Conservation (phyloP, 345 rosid genomes). For the Dimocarpus longan region DNA sequence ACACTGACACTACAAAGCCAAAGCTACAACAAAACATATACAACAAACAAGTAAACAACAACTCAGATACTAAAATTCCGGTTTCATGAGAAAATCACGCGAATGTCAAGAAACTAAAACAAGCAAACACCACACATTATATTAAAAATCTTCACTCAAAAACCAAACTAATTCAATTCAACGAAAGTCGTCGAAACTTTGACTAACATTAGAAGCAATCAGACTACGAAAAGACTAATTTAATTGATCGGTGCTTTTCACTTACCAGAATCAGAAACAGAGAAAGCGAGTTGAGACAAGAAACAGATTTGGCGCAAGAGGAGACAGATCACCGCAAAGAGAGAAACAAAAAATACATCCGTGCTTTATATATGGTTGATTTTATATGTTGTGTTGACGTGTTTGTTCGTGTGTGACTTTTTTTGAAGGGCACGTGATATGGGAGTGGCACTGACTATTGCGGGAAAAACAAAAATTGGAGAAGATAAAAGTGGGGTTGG, state of each 20-base stretch:
- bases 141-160: background rate
- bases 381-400: background rate
- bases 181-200: background rate
- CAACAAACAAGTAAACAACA: background rate
- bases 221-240: background rate
- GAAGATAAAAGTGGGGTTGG: no score
- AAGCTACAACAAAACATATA: background rate
- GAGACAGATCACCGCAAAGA: conserved; percentile 4
- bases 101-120: background rate
- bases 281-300: background rate
- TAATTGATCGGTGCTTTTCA: background rate
- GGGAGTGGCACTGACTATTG: background rate
- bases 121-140: background rate
- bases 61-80: background rate
- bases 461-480: no score
- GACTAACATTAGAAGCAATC: background rate
- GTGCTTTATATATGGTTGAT: background rate
- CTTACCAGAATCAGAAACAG: background rate
- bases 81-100: background rate
- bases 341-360: background rate
- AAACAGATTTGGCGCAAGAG: background rate
- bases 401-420: background rate
- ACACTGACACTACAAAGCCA: background rate
- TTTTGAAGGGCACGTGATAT: background rate
- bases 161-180: background rate